Base-by-base conservation (phyloP, 1,139 yeast species). In the Taphrina populina region DNA sequence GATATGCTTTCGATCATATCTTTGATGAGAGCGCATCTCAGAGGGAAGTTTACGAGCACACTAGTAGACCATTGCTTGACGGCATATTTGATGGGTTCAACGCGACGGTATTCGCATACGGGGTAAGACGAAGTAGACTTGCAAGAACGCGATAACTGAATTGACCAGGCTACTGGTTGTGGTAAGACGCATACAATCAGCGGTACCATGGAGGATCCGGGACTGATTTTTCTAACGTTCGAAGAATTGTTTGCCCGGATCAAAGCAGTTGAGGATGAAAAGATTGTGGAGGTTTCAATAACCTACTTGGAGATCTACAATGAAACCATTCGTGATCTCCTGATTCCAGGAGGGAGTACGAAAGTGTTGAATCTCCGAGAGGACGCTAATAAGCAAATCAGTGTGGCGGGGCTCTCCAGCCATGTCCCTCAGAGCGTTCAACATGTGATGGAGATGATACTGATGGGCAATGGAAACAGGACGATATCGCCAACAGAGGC, bases 71-170 rank as follows among this genome's bases (percentile, higher is more conserved):
- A 1, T 73, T 88, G 40, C 82, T 90, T 1, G 71, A 75, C 23
- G 79, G 82, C 60, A 82, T 87, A 58, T 72, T 88, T 62, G 82
- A 83, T 32, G 96, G 96, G 0, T 88, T 73, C 67, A 88, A 88
- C 66, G 95, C 92, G 7, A 88, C 96, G 0, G 88, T 90, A 0
- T 92, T 92, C 72, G 97, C 98, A 1, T 92, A 92, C 67, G 98
- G 98, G 1, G 47, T 43, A 43, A 8, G 13, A 17, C 17, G 4
- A 21, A 10, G 11, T 17, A 2, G 29, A 37, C 2, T 2, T 4
- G 10, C 7, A 11, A 8, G 13, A 4, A 5, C 2, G 29, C 17
- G 13, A 3, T 21, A 7, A 29, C 43, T 37, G 29, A 37, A 27
- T 2, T 6, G 29, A 11, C 27, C 5, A 43, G 47, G 96, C 96